Evolutionary conservation across 2,329 filamentous ascomycete species (phyloP).

Genomic region (Tolypocladium guangdongense): DNA sequence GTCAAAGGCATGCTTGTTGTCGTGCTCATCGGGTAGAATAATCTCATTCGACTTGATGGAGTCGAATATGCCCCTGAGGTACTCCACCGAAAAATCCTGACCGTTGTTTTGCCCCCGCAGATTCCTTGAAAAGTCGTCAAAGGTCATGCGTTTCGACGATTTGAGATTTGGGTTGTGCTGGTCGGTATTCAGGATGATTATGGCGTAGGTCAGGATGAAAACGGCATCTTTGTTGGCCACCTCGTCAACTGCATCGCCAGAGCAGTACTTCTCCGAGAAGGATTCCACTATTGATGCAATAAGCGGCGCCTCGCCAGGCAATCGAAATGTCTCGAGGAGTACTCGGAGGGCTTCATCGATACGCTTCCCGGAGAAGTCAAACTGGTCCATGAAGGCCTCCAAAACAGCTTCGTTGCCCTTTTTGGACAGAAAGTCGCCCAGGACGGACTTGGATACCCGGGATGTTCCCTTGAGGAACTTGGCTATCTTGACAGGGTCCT

Average conservation of each 20-base stretch:
- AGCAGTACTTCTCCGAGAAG: constrained; percentile 79
- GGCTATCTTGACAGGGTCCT: constrained; percentile 69
- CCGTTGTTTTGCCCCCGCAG: constrained; percentile 82
- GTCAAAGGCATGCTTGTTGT: constrained; percentile 92
- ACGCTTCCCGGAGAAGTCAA: constrained; percentile 77
- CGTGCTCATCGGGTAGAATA: constrained; percentile 92
- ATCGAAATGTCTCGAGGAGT: constrained; percentile 82
- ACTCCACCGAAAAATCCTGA: constrained; percentile 73
- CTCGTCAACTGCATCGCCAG: constrained; percentile 56
- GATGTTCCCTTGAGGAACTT: constrained; percentile 79
- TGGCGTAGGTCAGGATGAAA: constrained; percentile 86
- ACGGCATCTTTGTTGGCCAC: constrained; percentile 80
- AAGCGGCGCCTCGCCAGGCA: constrained; percentile 84
- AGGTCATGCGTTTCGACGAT: constrained; percentile 68
- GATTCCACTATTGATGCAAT: constrained; percentile 86
- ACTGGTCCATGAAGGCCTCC: constrained; percentile 72
- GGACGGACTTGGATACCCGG: constrained; percentile 75
- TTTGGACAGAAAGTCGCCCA: constrained; percentile 92
- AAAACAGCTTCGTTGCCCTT: constrained; percentile 78
- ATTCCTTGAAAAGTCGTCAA: constrained; percentile 74
- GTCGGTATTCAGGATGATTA: constrained; percentile 96
- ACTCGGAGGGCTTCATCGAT: constrained; percentile 83
- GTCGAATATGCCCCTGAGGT: constrained; percentile 77
- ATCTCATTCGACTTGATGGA: constrained; percentile 91
- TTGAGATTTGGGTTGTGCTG: constrained; percentile 90